Conservation (phyloP, 306 rosid genomes). For the Quercus cerris region DNA sequence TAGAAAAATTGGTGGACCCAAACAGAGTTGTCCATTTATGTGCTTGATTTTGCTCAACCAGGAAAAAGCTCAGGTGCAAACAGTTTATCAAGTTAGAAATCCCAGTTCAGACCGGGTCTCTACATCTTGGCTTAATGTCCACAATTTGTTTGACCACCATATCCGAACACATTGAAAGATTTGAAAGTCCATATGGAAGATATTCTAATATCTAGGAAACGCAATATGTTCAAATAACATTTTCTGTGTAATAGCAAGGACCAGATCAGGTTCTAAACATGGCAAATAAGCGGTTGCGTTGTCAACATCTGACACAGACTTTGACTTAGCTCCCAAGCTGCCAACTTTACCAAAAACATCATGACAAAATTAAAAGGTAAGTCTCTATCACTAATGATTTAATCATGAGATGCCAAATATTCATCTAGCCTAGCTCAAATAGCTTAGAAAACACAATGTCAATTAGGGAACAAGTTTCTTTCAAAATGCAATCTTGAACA, state of each 20-base stretch:
- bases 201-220: neutral
- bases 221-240: neutral
- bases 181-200: neutral
- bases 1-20: neutral
- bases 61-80: neutral
- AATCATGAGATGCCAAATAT: neutral
- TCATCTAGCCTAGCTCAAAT: neutral
- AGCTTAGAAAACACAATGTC: neutral
- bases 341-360: neutral
- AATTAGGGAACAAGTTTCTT: neutral
- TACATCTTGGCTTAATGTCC: neutral
- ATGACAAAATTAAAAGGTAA: neutral
- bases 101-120: neutral
- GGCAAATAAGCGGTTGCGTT: neutral
- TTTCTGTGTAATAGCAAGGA: neutral
- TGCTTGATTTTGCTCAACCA: neutral
- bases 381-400: neutral
- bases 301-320: neutral
- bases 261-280: neutral
- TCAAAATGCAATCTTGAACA: neutral
- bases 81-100: neutral
- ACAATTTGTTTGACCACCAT: neutral
- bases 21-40: neutral
- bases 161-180: neutral
- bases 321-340: neutral